phyloP scores from a whole-genome alignment of 257 asterid genomes.

The Marsdenia floribunda region DNA sequence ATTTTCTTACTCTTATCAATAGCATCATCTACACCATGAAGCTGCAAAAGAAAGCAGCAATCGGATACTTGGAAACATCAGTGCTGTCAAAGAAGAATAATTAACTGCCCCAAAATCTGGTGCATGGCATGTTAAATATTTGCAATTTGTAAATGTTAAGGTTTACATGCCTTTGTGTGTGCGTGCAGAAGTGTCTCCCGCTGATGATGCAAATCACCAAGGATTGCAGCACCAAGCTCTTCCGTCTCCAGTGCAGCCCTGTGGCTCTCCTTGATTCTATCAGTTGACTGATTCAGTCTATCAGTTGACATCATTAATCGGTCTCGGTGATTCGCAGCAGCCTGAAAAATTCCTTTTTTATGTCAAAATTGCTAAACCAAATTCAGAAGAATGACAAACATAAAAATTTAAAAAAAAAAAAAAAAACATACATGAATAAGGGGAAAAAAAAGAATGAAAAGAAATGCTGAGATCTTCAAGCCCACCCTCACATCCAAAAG shows the following conservation, averaged over 20 bases:
- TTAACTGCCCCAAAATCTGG: background rate
- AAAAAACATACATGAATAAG: too few relatives aligned
- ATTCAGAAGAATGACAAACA: background rate
- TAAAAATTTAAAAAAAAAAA: too few relatives aligned
- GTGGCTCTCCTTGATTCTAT: slow-evolving; percentile 67
- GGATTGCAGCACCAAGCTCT: slow-evolving; percentile 84
- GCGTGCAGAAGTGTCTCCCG: slow-evolving; percentile 91
- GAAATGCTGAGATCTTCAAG: too few relatives aligned
- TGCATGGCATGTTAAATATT: background rate
- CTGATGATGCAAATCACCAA: slow-evolving; percentile 84
- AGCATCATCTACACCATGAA: slow-evolving; percentile 87
- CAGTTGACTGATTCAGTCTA: slow-evolving; percentile 76
- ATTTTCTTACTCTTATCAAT: slow-evolving; percentile 86
- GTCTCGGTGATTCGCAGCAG: slow-evolving; percentile 76
- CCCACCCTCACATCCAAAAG: background rate
- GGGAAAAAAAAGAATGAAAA: too few relatives aligned
- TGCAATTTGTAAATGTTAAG: slow-evolving; percentile 10
- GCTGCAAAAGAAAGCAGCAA: slow-evolving; percentile 43
- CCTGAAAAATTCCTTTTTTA: slow-evolving; percentile 38
- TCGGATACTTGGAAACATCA: background rate
- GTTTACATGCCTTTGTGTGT: slow-evolving; percentile 53
- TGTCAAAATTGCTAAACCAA: slow-evolving; percentile 6
- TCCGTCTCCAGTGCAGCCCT: slow-evolving; percentile 87
- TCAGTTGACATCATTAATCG: slow-evolving; percentile 77
- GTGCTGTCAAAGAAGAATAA: background rate